These are phyloP conservation scores for Parathielavia appendiculata DNA, from an alignment of 495 filamentous ascomycete genomes.

Conservation along the genomic window DNA sequence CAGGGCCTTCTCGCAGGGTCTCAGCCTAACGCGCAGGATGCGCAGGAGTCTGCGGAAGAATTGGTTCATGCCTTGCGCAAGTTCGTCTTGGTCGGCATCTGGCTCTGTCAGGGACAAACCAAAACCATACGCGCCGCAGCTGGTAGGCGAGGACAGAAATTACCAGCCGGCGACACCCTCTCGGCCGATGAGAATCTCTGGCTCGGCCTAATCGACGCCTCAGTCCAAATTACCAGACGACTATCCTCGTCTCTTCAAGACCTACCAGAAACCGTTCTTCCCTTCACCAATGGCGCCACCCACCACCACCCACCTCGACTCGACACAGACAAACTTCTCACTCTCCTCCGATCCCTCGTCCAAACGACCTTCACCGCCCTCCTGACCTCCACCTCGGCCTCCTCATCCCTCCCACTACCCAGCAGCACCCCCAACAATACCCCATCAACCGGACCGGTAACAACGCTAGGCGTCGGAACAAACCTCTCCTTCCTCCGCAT, in stretches of 20 bases:
- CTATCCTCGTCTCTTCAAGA: conserved; percentile 35
- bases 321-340: conserved; percentile 54
- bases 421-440: conserved; percentile 31
- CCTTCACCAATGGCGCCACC: conserved; percentile 25
- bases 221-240: conserved; percentile 73
- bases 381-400: conserved; percentile 59
- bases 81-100: conserved; percentile 84
- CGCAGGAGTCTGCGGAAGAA: conserved; percentile 48
- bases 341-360: conserved; percentile 66
- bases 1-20: conserved; percentile 56
- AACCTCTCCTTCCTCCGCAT: conserved; percentile 83
- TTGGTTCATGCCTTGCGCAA: conserved; percentile 76
- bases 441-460: conserved; percentile 7
- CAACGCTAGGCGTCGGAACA: conserved; percentile 35
- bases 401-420: conserved; percentile 57
- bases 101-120: conserved; percentile 90
- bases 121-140: conserved; percentile 45
- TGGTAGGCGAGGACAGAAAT: conserved; percentile 40
- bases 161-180: conserved; percentile 55
- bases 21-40: conserved; percentile 47
- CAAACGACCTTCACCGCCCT: conserved; percentile 89
- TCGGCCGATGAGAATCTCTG: conserved; percentile 77
- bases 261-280: conserved; percentile 2
- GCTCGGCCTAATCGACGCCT: conserved; percentile 81
- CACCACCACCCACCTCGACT: conserved; percentile 21